Evolutionary conservation across 2,329 filamentous ascomycete species (phyloP).

Genomic region (Fusarium annulatum): DNA sequence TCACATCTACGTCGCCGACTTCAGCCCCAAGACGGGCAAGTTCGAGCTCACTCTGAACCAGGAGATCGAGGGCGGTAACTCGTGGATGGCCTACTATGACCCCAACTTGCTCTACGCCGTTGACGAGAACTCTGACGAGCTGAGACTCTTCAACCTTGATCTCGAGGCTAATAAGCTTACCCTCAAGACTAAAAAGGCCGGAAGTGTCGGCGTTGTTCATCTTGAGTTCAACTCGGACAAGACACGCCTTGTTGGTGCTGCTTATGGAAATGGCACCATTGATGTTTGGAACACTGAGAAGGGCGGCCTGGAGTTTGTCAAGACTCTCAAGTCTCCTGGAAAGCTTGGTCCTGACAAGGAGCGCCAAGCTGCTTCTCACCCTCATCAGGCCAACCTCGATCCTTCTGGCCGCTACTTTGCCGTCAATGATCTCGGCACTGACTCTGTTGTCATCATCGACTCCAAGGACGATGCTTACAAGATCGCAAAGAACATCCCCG

Average conservation of each 20-base stretch:
- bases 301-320: constrained; percentile 52
- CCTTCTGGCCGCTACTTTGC: constrained; percentile 62
- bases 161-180: constrained; percentile 46
- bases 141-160: constrained; percentile 56
- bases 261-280: constrained; percentile 55
- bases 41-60: constrained; percentile 53
- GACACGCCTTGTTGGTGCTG: constrained; percentile 58
- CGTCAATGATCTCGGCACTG: constrained; percentile 62
- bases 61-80: constrained; percentile 53
- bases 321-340: constrained; percentile 51
- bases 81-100: constrained; percentile 58
- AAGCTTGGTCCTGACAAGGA: constrained; percentile 48
- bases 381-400: constrained; percentile 62
- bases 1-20: constrained; percentile 56
- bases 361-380: constrained; percentile 52
- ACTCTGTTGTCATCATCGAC: constrained; percentile 60
- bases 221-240: constrained; percentile 59
- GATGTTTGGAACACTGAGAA: constrained; percentile 59
- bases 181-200: constrained; percentile 46
- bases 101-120: constrained; percentile 58
- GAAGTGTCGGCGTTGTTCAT: constrained; percentile 58
- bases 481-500: constrained; percentile 49
- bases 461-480: constrained; percentile 54
- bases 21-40: constrained; percentile 48
- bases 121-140: constrained; percentile 57